These are phyloP conservation scores for Entrophospora sp. DNA, from an alignment of 192 early-diverging fungal species.

Conservation along the genomic window DNA sequence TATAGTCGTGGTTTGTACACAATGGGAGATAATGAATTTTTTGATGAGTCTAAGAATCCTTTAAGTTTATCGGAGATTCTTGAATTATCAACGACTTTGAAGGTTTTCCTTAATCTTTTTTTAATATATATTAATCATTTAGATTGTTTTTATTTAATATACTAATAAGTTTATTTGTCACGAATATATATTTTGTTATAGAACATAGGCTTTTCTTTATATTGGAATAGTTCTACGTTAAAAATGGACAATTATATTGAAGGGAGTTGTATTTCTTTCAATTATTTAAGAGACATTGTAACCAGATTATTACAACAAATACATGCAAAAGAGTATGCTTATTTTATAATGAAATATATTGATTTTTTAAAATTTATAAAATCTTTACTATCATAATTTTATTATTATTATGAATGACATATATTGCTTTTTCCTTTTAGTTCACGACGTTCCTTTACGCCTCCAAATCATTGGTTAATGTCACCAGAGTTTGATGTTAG, in stretches of 20 bases:
- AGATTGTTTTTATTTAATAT: not conserved
- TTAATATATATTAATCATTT: not conserved
- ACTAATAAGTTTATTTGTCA: too few relatives aligned
- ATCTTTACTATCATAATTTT: too few relatives aligned
- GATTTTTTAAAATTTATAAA: not conserved
- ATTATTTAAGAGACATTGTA: slow-evolving; percentile 49
- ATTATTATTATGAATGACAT: too few relatives aligned
- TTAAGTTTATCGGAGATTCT: slow-evolving; percentile 46
- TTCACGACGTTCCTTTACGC: slow-evolving; percentile 60
- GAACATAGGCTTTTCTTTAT: slow-evolving; percentile 67
- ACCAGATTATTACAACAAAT: slow-evolving; percentile 67
- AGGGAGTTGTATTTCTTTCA: slow-evolving; percentile 33
- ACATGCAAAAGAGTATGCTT: slow-evolving; percentile 61
- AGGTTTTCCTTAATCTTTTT: slow-evolving; percentile 30
- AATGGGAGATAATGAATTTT: slow-evolving; percentile 83
- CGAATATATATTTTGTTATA: too few relatives aligned
- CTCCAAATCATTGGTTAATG: slow-evolving; percentile 60
- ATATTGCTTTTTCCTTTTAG: slow-evolving; percentile 28
- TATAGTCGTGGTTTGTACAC: slow-evolving; percentile 65
- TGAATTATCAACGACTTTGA: slow-evolving; percentile 39
- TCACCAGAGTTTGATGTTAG: slow-evolving; percentile 47
- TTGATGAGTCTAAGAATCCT: slow-evolving; percentile 44
- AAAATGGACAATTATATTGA: slow-evolving; percentile 25
- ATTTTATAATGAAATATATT: not conserved
- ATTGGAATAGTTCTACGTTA: slow-evolving; percentile 52